phyloP scores from a whole-genome alignment of 1,139 yeast genomes.

The Kodamaea suecica region DNA sequence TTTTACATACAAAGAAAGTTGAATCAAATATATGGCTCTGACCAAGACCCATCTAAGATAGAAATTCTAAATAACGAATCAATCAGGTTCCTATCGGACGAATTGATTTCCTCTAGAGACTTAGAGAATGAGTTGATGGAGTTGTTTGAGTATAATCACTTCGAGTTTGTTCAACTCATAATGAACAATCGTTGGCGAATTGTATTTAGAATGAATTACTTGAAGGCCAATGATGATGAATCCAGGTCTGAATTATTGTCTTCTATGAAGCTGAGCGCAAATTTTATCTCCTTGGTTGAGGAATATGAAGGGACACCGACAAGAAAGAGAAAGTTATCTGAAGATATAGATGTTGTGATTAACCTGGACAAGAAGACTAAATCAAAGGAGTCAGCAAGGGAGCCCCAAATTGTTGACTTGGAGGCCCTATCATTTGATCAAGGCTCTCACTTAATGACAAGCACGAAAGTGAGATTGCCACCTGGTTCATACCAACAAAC shows the following conservation, averaged over 20 bases:
- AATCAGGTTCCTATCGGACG: conserved; percentile 17
- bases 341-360: conserved; percentile 2
- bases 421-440: conserved; percentile 65
- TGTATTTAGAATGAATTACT: conserved; percentile 51
- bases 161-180: conserved; percentile 47
- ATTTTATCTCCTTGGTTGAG: not conserved
- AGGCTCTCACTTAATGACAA: conserved; percentile 67
- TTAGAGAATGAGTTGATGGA: conserved; percentile 54
- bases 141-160: conserved; percentile 49
- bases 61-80: conserved; percentile 18
- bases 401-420: conserved; percentile 62
- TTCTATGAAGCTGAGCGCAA: conserved; percentile 17
- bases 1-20: conserved; percentile 25
- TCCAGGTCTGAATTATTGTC: conserved; percentile 26
- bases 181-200: conserved; percentile 52
- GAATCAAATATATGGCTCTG: conserved; percentile 10
- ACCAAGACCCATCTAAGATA: conserved; percentile 16
- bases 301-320: conserved; percentile 1
- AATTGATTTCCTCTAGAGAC: conserved; percentile 30
- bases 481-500: conserved; percentile 78
- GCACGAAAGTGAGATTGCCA: conserved; percentile 69
- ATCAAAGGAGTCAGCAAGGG: conserved; percentile 18
- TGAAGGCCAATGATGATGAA: conserved; percentile 32
- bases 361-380: conserved; percentile 9
- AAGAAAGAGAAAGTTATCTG: conserved; percentile 18